Evolutionary conservation across 257 asterid genomes (phyloP).

Genomic region (Lycium barbarum): DNA sequence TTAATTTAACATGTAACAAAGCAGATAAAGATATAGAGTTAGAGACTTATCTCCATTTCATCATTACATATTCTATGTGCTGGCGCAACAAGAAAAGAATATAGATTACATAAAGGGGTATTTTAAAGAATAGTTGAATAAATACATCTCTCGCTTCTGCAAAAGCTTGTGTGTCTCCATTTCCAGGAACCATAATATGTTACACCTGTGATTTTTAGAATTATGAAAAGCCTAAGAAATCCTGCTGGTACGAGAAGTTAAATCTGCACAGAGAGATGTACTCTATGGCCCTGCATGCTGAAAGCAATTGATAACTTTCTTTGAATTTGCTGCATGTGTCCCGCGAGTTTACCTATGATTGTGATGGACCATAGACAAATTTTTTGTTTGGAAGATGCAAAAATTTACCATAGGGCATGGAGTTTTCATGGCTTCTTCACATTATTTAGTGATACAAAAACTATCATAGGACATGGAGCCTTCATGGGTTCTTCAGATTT

Average conservation of each 20-base stretch:
- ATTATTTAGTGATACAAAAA: neutral
- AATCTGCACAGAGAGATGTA: neutral
- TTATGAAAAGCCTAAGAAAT: neutral
- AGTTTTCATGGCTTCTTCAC: neutral
- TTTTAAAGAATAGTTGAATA: neutral
- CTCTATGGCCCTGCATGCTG: neutral
- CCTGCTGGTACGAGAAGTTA: neutral
- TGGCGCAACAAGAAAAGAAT: neutral
- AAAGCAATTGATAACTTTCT: neutral
- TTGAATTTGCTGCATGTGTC: neutral
- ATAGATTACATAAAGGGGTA: neutral
- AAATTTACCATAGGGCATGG: neutral
- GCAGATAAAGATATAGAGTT: neutral
- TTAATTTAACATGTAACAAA: neutral
- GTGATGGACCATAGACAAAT: neutral
- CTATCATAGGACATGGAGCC: neutral
- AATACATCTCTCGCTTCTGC: neutral
- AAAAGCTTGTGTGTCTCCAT: neutral
- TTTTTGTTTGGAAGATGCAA: neutral
- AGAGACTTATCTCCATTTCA: neutral
- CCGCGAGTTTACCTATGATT: neutral
- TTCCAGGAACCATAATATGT: neutral
- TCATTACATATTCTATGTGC: slow-evolving; percentile 4
- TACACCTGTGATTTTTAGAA: neutral
- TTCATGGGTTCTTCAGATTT: slow-evolving; percentile 1